Base-by-base conservation (phyloP, 2,329 filamentous ascomycete genomes). In the Helicocarpus griseus region DNA sequence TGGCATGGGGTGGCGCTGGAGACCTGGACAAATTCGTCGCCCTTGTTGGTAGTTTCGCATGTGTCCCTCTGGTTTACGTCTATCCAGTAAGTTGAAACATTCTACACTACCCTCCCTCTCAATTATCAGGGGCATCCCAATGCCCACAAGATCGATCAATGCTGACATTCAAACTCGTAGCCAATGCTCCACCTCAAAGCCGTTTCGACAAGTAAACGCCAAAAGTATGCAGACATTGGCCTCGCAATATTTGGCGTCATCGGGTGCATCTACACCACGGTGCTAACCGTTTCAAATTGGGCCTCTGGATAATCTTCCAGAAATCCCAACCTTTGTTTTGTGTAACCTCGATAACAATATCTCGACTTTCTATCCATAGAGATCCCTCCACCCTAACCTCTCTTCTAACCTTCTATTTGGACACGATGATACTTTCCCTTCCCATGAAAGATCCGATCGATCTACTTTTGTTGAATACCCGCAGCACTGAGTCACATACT, bases 11-110 rank as follows among this genome's bases (percentile, higher is more conserved):
- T 41, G 93, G 93, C 55, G 91, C 93, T 2, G 87, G 89, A 59
- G 85, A 97, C 69, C 74, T 98, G 50, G 93, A 98, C 73, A 97
- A 97, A 70, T 98, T 98, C 67, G 94, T 98, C 29, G 86, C 89
- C 21, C 77, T 98, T 36, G 90, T 98, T 19, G 93, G 93, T 58
- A 95, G 90, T 69, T 98, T 98, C 75, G 93, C 93, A 55, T 98
- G 93, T 66, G 93, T 98, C 60, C 93, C 93, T 41, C 75, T 98
- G 53, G 93, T 97, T 55, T 97, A 94, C 64, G 94, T 98, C 50
- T 98, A 98, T 66, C 94, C 93, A 58, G 90, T 96, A 78, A 78
- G 88, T 81, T 36, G n/a, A n/a, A n/a, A n/a, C n/a, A n/a, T n/a
- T n/a, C n/a, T n/a, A n/a, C n/a, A n/a, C n/a, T n/a, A n/a, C n/a